Evolutionary conservation across 148 eudicot genomes (phyloP).

Genomic region (Chenopodium formosanum): DNA sequence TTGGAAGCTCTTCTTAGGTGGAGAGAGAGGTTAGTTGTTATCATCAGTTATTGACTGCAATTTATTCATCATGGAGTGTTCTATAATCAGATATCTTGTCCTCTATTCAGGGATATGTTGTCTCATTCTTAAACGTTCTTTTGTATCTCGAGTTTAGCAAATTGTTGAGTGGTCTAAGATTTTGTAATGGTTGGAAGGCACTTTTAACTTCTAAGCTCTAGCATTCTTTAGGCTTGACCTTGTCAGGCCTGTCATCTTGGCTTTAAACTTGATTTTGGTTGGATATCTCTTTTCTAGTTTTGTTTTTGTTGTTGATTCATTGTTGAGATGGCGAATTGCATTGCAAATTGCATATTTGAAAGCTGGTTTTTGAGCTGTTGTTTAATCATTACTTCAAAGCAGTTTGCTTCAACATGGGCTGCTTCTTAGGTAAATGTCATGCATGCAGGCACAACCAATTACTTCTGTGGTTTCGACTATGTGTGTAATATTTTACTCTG

Average conservation of each 20-base stretch:
- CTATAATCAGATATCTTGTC: not conserved
- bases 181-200: not conserved
- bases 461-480: not conserved
- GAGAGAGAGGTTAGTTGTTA: slow-evolving; percentile 74
- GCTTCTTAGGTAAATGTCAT: not conserved
- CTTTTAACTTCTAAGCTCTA: not conserved
- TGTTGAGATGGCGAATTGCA: not conserved
- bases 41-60: slow-evolving; percentile 1
- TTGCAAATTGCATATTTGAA: not conserved
- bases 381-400: not conserved
- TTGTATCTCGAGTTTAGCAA: not conserved
- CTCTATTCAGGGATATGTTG: not conserved
- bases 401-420: not conserved
- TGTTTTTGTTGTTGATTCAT: not conserved
- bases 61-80: not conserved
- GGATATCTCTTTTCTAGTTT: not conserved
- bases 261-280: not conserved
- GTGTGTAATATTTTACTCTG: not conserved
- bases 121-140: not conserved
- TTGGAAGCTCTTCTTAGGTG: slow-evolving; percentile 94
- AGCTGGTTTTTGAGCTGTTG: not conserved
- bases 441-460: too few species aligned
- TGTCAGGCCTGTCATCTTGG: not conserved
- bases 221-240: not conserved
- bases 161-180: not conserved